Evolutionary conservation across 192 early-diverging fungal species (phyloP).

Genomic region (Linderina pennispora): DNA sequence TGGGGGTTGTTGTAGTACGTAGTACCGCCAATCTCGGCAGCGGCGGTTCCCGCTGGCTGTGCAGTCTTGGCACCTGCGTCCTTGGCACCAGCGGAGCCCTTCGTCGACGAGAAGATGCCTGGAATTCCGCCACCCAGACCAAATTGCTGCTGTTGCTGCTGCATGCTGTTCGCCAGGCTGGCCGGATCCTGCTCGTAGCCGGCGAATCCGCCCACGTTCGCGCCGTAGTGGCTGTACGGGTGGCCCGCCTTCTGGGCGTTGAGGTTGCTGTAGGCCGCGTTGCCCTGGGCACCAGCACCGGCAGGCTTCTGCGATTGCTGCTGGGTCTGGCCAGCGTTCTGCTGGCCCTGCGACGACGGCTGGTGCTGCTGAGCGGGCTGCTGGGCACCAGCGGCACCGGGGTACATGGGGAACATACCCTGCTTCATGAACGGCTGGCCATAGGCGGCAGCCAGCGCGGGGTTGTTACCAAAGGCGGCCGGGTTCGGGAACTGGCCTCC

Average conservation of each 20-base stretch:
- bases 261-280: constrained; percentile 32
- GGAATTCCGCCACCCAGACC: constrained; percentile 39
- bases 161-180: constrained; percentile 29
- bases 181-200: constrained; percentile 44
- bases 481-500: constrained; percentile 74
- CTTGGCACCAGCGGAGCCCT: constrained; percentile 34
- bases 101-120: constrained; percentile 33
- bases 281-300: constrained; percentile 18
- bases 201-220: constrained; percentile 39
- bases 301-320: constrained; percentile 30
- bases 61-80: constrained; percentile 23
- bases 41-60: constrained; percentile 29
- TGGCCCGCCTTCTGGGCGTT: constrained; percentile 42
- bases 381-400: constrained; percentile 21
- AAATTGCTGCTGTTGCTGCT: constrained; percentile 45
- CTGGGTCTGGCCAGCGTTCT: constrained; percentile 19
- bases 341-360: constrained; percentile 29
- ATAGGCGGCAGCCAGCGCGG: constrained; percentile 57
- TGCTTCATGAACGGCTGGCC: constrained; percentile 92
- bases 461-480: constrained; percentile 63
- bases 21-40: constrained; percentile 42
- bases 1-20: constrained; percentile 47
- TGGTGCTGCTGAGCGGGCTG: constrained; percentile 28
- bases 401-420: constrained; percentile 83
- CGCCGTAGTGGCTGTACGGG: constrained; percentile 40